phyloP scores from a whole-genome alignment of 2,329 filamentous ascomycete species.

The Curvularia lunata region DNA sequence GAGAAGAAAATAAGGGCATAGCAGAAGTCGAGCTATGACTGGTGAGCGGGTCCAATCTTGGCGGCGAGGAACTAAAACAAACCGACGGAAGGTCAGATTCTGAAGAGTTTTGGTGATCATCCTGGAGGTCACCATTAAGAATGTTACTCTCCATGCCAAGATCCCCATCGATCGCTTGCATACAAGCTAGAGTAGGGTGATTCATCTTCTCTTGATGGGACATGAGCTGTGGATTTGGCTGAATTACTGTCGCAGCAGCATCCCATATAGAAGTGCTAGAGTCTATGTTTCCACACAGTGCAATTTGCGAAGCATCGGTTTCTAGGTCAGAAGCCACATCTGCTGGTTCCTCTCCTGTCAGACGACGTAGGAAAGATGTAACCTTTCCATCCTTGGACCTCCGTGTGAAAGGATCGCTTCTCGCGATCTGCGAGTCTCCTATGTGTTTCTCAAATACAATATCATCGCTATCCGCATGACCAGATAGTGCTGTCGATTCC shows the following conservation, averaged over 20 bases:
- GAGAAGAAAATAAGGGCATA: constrained; percentile 23
- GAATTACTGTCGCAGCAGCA: constrained; percentile 1
- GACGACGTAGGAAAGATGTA: constrained; percentile 35
- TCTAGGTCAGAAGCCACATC: neutral
- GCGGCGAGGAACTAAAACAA: constrained; percentile 35
- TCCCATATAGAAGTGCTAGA: neutral
- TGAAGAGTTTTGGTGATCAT: constrained; percentile 1
- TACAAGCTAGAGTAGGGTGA: neutral
- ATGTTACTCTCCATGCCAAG: constrained; percentile 18
- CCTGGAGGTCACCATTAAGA: constrained; percentile 11
- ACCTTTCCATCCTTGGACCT: constrained; percentile 14
- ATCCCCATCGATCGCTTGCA: neutral
- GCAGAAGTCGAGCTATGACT: constrained; percentile 41
- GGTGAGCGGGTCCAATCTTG: constrained; percentile 27
- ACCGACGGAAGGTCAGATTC: constrained; percentile 12
- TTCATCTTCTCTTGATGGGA: neutral
- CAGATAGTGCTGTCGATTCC: constrained; percentile 51
- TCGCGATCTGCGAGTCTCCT: constrained; percentile 36
- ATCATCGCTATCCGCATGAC: constrained; percentile 36
- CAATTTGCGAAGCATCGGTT: neutral
- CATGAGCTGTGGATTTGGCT: constrained; percentile 1
- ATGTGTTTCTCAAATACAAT: constrained; percentile 39
- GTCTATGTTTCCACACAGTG: neutral
- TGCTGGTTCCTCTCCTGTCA: constrained; percentile 28
- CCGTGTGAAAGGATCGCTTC: constrained; percentile 38